Conservation (phyloP, 345 rosid species). For the Arabis hirsuta region DNA sequence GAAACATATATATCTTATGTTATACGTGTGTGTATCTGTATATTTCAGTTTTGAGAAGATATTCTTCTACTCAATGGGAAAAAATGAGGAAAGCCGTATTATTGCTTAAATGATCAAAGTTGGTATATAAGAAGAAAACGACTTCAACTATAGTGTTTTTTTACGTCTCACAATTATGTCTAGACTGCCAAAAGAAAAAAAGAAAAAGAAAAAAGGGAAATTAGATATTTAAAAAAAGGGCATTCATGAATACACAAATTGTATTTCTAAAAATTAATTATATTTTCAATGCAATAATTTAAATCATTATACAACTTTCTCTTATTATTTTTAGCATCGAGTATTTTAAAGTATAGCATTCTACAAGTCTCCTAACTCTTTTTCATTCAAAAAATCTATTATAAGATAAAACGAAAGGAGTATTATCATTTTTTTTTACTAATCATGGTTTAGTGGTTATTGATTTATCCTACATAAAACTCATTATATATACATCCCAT, state of each 20-base stretch:
- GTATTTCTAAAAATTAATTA: no score
- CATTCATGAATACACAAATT: not conserved
- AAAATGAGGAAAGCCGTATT: slow-evolving; percentile 31
- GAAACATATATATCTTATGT: slow-evolving; percentile 27
- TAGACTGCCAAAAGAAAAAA: not conserved
- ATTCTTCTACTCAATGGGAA: slow-evolving; percentile 8
- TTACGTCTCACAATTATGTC: slow-evolving; percentile 8
- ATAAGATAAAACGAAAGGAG: no score
- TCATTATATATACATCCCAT: no score
- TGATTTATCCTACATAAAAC: no score
- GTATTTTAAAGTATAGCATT: no score
- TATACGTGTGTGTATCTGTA: not conserved
- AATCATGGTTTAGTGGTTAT: no score
- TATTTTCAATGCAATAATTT: no score
- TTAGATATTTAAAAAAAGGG: not conserved
- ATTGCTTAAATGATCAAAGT: slow-evolving; percentile 32
- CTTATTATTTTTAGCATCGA: not conserved
- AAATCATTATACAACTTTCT: not conserved
- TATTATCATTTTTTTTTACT: no score
- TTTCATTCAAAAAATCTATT: no score
- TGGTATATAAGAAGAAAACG: slow-evolving; percentile 18
- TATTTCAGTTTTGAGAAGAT: not conserved
- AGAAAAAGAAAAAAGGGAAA: not conserved
- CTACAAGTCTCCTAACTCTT: no score
- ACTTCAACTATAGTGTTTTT: slow-evolving; percentile 15